phyloP scores from a whole-genome alignment of 164 flowering plant species.

The Saururus chinensis region DNA sequence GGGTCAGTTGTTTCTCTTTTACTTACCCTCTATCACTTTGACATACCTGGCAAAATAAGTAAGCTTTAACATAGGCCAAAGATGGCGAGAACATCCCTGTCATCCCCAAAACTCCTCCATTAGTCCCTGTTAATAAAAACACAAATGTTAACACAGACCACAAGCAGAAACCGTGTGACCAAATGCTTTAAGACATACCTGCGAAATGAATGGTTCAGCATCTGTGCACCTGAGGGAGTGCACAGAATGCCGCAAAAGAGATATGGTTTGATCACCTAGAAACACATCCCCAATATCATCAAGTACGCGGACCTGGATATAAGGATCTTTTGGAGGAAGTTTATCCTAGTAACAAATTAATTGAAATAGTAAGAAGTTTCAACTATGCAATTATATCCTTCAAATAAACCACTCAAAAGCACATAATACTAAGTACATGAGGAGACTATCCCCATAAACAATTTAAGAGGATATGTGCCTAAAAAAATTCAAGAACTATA shows the following conservation, averaged over 20 bases:
- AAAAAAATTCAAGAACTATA: no score
- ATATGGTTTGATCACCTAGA: constrained; percentile 57
- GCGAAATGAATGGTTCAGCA: constrained; percentile 83
- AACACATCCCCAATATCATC: constrained; percentile 72
- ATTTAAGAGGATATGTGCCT: no score
- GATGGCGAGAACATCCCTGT: constrained; percentile 1
- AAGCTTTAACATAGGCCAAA: background rate
- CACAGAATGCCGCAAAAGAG: constrained; percentile 70
- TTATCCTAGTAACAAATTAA: constrained; percentile 47
- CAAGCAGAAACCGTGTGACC: background rate
- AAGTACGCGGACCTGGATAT: constrained; percentile 83
- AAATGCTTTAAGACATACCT: constrained; percentile 25
- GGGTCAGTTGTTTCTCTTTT: no score
- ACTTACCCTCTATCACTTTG: background rate
- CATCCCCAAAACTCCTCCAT: constrained; percentile 81
- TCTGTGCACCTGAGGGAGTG: constrained; percentile 84
- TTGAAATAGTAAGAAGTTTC: background rate
- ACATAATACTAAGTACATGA: background rate
- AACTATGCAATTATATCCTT: background rate
- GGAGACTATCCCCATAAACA: background rate
- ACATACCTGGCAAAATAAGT: background rate
- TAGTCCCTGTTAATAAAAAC: constrained; percentile 36
- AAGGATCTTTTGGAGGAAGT: constrained; percentile 98
- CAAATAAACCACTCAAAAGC: background rate
- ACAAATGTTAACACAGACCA: background rate